Conservation (phyloP, 2,329 filamentous ascomycete species). For the Neobulgaria alba region DNA sequence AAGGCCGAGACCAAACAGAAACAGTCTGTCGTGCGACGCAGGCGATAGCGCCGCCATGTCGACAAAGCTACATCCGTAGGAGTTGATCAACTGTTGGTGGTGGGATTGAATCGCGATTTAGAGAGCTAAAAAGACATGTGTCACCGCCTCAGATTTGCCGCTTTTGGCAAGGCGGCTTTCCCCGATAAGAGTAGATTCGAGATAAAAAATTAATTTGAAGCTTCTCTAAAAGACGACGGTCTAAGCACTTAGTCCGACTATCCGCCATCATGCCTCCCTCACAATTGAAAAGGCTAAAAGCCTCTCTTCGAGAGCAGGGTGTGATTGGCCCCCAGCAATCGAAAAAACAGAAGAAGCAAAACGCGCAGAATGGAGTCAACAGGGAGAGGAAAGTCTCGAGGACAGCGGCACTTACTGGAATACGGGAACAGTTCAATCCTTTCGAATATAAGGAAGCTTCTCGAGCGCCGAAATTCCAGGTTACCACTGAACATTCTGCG, state of each 20-base stretch:
- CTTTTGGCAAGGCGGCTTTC: neutral
- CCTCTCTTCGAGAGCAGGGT: conserved; percentile 80
- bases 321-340: conserved; percentile 87
- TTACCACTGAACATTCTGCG: conserved; percentile 46
- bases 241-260: neutral
- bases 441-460: conserved; percentile 85
- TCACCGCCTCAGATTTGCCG: neutral
- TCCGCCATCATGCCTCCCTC: conserved; percentile 71
- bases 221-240: neutral
- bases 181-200: neutral
- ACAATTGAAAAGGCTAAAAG: conserved; percentile 91
- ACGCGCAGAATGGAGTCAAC: conserved; percentile 56
- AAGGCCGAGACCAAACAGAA: conserved; percentile 30
- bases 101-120: too few relatives aligned
- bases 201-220: neutral
- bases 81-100: too few relatives aligned
- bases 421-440: conserved; percentile 94
- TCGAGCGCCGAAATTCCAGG: conserved; percentile 75
- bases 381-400: conserved; percentile 68
- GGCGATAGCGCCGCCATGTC: conserved; percentile 26
- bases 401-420: conserved; percentile 69
- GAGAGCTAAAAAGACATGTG: neutral
- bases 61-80: conserved; percentile 16
- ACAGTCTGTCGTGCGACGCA: conserved; percentile 21
- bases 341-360: conserved; percentile 83